Evolutionary conservation across 805 yeast species (phyloP).

Genomic region (Ogataea pilisensis): DNA sequence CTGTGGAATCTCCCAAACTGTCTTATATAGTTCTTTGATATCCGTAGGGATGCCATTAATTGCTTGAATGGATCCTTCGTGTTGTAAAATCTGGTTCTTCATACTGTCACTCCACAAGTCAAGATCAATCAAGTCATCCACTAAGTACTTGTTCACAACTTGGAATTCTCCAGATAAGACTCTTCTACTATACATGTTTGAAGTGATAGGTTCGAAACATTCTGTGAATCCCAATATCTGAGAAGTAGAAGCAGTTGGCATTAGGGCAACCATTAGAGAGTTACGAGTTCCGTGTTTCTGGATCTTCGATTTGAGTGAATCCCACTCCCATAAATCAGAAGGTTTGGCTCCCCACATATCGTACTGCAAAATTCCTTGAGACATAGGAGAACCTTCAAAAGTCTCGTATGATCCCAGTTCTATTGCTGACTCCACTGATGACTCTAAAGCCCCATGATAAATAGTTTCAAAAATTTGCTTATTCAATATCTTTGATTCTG

Average conservation of each 20-base stretch:
- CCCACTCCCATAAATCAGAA: conserved; percentile 86
- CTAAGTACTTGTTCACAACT: conserved; percentile 80
- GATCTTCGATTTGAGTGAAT: conserved; percentile 54
- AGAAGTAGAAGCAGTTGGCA: conserved; percentile 98
- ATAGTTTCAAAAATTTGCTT: conserved; percentile 90
- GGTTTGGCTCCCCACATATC: conserved; percentile 86
- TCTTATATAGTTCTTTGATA: conserved; percentile 74
- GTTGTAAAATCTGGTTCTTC: conserved; percentile 70
- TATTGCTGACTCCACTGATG: conserved; percentile 76
- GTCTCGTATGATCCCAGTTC: conserved; percentile 66
- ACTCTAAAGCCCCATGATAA: conserved; percentile 88
- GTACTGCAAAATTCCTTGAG: conserved; percentile 77
- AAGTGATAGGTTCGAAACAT: conserved; percentile 94
- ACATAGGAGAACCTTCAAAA: conserved; percentile 85
- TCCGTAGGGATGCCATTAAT: conserved; percentile 72
- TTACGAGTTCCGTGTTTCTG: conserved; percentile 71
- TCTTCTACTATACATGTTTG: conserved; percentile 86
- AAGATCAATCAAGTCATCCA: conserved; percentile 74
- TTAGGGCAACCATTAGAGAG: conserved; percentile 85
- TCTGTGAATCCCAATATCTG: conserved; percentile 92
- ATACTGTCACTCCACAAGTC: conserved; percentile 80
- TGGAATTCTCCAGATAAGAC: conserved; percentile 93
- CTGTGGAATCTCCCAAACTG: conserved; percentile 96
- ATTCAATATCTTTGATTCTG: conserved; percentile 71
- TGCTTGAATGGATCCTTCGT: conserved; percentile 82